Base-by-base conservation (phyloP, 495 filamentous ascomycete species). In the Aspergillus egyptiacus region DNA sequence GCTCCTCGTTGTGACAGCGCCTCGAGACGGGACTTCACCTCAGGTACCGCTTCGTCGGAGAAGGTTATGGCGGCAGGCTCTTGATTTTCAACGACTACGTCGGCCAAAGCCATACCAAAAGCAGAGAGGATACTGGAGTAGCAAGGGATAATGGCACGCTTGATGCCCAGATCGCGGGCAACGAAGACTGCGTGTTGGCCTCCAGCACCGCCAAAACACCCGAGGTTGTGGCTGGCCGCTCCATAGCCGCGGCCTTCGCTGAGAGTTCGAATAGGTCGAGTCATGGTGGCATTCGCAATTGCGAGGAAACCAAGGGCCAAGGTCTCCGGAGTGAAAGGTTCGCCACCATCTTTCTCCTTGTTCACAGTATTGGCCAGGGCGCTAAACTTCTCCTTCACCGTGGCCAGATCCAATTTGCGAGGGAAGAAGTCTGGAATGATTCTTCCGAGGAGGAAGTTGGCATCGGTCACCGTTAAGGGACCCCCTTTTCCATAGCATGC, bases 101-200 rank as follows among this genome's bases (percentile, higher is more conserved):
- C 91, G 5, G 93, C 93, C 18, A 98, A 65, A 2, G 89, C 89
- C 91, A 98, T 96, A 13, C 93, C 93, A 54, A 96, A 98, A 2
- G 93, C 93, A 0, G 90, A 96, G 0, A 98, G 76, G 2, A 98
- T 89, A 0, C 91, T 96, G 0, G 91, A 96, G 62, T 96, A 96
- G 31, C 85, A 76, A 60, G 96, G 93, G 11, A 98, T 76, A 3
- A 98, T 70, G 28, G 96, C 91, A 62, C 94, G 87, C 23, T 71
- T 76, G 55, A 98, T 88, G 0, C 91, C 91, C 15, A 98, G 72
- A 15, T 84, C 85, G 55, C 90, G 85, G 9, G 91, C 93, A 58
- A 98, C 95, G n/a, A 88, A 89, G 14, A 93, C 87, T 5, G 93
- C 93, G 58, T 98, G 93, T 62, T 98, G 93, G 2, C 93, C 93